Conservation (phyloP, 176 grass and related monocot genomes). For the Canna indica region DNA sequence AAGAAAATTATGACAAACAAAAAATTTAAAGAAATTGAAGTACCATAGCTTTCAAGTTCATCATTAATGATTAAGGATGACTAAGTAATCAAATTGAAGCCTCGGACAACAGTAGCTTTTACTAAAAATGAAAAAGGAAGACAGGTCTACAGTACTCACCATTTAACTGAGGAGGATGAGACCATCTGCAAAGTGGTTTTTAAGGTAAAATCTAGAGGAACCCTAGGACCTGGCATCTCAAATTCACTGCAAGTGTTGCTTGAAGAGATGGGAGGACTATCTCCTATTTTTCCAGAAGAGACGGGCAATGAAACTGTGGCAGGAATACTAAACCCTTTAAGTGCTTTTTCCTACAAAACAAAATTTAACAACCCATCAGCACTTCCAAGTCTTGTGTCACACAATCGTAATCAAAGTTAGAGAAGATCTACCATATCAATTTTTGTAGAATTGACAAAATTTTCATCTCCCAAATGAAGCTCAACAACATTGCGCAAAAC, state of each 20-base stretch:
- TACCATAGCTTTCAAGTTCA: too few species aligned
- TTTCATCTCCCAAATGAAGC: slow-evolving; percentile 69
- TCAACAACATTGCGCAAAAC: slow-evolving; percentile 69
- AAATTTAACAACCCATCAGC: background rate
- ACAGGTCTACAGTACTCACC: too few species aligned
- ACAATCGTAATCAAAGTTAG: background rate
- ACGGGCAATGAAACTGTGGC: slow-evolving; percentile 13
- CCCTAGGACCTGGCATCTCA: slow-evolving; percentile 51
- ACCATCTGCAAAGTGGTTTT: slow-evolving; percentile 68
- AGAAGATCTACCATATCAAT: slow-evolving; percentile 69
- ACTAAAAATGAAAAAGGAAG: too few species aligned
- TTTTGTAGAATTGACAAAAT: slow-evolving; percentile 35
- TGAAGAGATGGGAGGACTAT: slow-evolving; percentile 22
- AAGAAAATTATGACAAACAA: too few species aligned
- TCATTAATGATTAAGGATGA: too few species aligned
- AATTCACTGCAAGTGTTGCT: slow-evolving; percentile 44
- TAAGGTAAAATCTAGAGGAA: slow-evolving; percentile 81
- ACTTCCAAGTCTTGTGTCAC: background rate
- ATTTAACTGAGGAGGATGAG: slow-evolving; percentile 82
- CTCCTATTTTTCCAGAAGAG: slow-evolving; percentile 28
- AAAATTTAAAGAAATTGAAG: too few species aligned
- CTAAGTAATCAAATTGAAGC: too few species aligned
- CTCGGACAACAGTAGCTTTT: too few species aligned
- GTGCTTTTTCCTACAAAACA: slow-evolving; percentile 68
- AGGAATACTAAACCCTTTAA: slow-evolving; percentile 67